phyloP scores from a whole-genome alignment of 2,329 filamentous ascomycete species.

The Didymellaceae sp. region DNA sequence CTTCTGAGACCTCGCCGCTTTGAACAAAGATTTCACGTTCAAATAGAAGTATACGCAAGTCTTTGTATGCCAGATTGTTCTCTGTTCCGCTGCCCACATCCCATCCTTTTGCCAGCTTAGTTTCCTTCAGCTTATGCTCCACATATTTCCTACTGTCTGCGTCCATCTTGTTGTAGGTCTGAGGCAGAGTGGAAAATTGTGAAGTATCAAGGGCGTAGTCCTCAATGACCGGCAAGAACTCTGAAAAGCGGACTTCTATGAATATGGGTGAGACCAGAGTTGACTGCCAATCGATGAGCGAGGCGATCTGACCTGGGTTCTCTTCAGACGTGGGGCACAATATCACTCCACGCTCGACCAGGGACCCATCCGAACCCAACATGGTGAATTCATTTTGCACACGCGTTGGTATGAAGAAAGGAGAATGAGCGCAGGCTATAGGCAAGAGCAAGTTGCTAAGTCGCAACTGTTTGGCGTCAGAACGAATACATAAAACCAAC shows the following conservation, averaged over 20 bases:
- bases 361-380: too few relatives aligned
- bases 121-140: constrained; percentile 10
- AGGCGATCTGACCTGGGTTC: constrained; percentile 25
- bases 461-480: too few relatives aligned
- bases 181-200: constrained; percentile 15
- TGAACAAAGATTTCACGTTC: constrained; percentile 43
- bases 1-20: constrained; percentile 32
- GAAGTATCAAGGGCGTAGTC: constrained; percentile 19
- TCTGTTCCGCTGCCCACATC: constrained; percentile 34
- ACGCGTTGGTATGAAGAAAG: too few relatives aligned
- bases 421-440: too few relatives aligned
- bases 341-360: too few relatives aligned
- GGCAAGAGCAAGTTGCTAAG: too few relatives aligned
- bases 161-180: constrained; percentile 19
- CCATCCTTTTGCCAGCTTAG: constrained; percentile 39
- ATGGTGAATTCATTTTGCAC: too few relatives aligned
- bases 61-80: constrained; percentile 29
- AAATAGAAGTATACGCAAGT: constrained; percentile 38
- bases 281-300: constrained; percentile 36
- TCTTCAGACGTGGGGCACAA: too few relatives aligned
- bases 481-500: too few relatives aligned
- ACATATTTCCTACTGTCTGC: constrained; percentile 9
- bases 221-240: constrained; percentile 21
- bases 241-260: constrained; percentile 27
- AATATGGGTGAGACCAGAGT: constrained; percentile 29